Percentiles rank a stretch among this genome's conserved stretches.
Evolutionary conservation across 2,329 filamentous ascomycete species (phyloP).

Genomic region (Aspergillus sp.): DNA sequence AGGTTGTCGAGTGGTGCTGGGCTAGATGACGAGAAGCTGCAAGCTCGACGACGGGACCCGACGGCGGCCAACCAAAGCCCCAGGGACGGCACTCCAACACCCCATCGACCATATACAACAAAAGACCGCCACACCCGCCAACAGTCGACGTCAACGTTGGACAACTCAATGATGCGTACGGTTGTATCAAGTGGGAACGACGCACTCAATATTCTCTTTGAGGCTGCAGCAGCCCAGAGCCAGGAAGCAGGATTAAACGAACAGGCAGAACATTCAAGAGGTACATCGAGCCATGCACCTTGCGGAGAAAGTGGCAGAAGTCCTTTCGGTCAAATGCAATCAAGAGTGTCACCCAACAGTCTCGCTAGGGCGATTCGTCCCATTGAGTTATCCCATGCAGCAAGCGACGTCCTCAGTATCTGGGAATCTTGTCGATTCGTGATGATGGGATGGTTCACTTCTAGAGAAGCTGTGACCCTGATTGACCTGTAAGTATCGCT

Average conservation of each 20-base stretch:
- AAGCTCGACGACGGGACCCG: conserved; percentile 2
- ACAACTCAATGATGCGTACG: conserved; percentile 46
- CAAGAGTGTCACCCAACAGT: conserved; percentile 25
- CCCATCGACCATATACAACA: conserved; percentile 10
- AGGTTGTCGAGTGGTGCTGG: conserved; percentile 14
- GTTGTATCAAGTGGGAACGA: conserved; percentile 60
- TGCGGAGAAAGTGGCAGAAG: conserved; percentile 18
- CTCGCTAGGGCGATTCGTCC: conserved; percentile 30
- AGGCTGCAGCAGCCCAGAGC: conserved; percentile 51
- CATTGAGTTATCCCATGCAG: conserved; percentile 34
- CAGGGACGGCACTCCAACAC: conserved; percentile 1
- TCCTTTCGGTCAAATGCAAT: conserved; percentile 25
- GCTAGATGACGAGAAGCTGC: conserved; percentile 7
- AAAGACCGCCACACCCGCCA: conserved; percentile 24
- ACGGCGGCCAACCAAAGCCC: conserved; percentile 1
- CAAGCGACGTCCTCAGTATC: conserved; percentile 45
- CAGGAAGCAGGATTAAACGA: conserved; percentile 42
- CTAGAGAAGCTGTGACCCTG: conserved; percentile 58
- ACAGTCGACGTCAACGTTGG: conserved; percentile 36
- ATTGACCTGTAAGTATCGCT: conserved; percentile 50
- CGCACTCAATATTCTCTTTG: conserved; percentile 58
- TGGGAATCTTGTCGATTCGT: conserved; percentile 59
- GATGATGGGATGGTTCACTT: conserved; percentile 61
- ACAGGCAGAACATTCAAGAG: conserved; percentile 29
- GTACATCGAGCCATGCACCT: conserved; percentile 24